A percentile compares a stretch with the other conserved stretches of the same genome.
Evolutionary conservation across 2,329 filamentous ascomycete species (phyloP).

Genomic region (Venturiaceae sp.): DNA sequence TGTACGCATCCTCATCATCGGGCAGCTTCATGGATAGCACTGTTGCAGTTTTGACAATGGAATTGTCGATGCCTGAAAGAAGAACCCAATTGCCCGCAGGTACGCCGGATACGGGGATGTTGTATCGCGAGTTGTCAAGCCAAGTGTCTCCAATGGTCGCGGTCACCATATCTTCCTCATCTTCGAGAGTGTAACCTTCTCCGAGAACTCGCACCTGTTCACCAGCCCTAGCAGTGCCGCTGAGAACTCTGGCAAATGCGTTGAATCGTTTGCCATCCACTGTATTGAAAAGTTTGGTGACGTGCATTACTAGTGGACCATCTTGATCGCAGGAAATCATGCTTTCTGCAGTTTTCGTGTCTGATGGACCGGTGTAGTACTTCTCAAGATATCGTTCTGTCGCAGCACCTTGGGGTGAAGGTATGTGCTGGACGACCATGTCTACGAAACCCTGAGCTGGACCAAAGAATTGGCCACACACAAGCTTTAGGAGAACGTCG

Average conservation of each 20-base stretch:
- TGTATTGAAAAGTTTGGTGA: conserved; percentile 89
- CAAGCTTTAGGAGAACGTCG: conserved; percentile 75
- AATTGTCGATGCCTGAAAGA: conserved; percentile 91
- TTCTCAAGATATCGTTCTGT: conserved; percentile 61
- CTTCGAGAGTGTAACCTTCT: conserved; percentile 90
- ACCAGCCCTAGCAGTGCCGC: conserved; percentile 75
- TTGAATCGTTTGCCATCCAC: conserved; percentile 85
- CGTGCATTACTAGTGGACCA: conserved; percentile 80
- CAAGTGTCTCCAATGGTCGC: conserved; percentile 79
- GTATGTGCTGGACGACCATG: conserved; percentile 85
- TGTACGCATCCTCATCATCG: conserved; percentile 85
- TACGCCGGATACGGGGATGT: conserved; percentile 80
- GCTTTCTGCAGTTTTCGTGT: conserved; percentile 67
- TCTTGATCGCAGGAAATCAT: conserved; percentile 82
- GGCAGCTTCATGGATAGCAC: conserved; percentile 72
- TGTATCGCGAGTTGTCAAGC: conserved; percentile 89
- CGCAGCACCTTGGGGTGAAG: conserved; percentile 73
- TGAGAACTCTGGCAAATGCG: conserved; percentile 84
- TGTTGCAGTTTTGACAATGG: conserved; percentile 94
- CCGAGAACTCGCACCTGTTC: conserved; percentile 83
- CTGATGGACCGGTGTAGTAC: conserved; percentile 86
- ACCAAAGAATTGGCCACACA: conserved; percentile 94
- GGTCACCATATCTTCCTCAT: conserved; percentile 93
- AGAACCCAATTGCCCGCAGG: conserved; percentile 91
- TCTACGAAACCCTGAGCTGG: conserved; percentile 85